Conservation (phyloP, 2,329 filamentous ascomycete species). For the Nectriaceae sp. region DNA sequence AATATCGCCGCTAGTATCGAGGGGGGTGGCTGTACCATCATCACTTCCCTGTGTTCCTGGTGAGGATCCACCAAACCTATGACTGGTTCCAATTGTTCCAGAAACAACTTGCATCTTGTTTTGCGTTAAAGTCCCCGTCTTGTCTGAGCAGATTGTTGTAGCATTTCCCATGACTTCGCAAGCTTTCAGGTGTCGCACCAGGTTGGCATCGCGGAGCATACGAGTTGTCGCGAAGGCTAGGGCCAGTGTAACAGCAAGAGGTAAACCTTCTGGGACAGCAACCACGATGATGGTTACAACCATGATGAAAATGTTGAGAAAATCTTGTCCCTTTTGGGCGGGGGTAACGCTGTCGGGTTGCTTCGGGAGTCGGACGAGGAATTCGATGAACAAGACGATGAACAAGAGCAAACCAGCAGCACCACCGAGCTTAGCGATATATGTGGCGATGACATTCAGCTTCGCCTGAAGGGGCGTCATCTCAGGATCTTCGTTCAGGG, state of each 20-base stretch:
- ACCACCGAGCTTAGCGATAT: constrained; percentile 77
- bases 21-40: constrained; percentile 23
- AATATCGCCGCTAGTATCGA: constrained; percentile 39
- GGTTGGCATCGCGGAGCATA: constrained; percentile 77
- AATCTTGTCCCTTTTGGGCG: constrained; percentile 76
- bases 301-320: constrained; percentile 75
- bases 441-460: constrained; percentile 73
- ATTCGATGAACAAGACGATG: constrained; percentile 83
- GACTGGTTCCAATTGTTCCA: constrained; percentile 56
- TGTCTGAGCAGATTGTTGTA: constrained; percentile 69
- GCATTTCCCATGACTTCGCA: constrained; percentile 84
- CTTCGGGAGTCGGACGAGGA: constrained; percentile 67
- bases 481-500: constrained; percentile 71
- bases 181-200: constrained; percentile 74
- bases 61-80: constrained; percentile 52
- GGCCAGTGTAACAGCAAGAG: constrained; percentile 75
- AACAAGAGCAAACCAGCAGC: constrained; percentile 79
- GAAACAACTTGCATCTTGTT: constrained; percentile 71
- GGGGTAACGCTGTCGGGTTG: constrained; percentile 51
- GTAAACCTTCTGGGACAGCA: constrained; percentile 76
- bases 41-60: constrained; percentile 25
- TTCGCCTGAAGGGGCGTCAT: constrained; percentile 78
- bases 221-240: constrained; percentile 76
- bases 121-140: constrained; percentile 67
- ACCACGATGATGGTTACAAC: constrained; percentile 81